Percentiles rank a stretch among this genome's conserved stretches.
phyloP scores from a whole-genome alignment of 352 stramenopile genomes.

The Phytophthora macrochlamydospora region DNA sequence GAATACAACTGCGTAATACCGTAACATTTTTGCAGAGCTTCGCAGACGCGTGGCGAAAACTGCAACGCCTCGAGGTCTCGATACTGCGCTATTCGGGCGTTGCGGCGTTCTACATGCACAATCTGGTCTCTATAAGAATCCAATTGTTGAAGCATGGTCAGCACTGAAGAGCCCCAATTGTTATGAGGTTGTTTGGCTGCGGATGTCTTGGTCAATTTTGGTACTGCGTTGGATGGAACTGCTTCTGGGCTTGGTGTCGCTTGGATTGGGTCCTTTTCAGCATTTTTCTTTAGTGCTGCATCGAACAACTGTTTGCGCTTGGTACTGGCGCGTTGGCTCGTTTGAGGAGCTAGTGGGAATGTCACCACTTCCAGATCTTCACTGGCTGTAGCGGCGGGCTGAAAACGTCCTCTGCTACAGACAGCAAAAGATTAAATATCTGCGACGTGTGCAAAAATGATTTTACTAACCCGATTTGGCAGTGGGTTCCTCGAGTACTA shows the following conservation, averaged over 20 bases:
- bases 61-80: conserved; percentile 37
- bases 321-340: conserved; percentile 55
- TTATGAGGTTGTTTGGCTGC: neutral
- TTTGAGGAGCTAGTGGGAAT: conserved; percentile 65
- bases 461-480: neutral
- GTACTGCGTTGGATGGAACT: neutral
- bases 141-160: conserved; percentile 55
- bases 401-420: conserved; percentile 48
- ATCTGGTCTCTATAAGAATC: conserved; percentile 80
- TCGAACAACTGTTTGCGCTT: conserved; percentile 68
- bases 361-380: conserved; percentile 60
- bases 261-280: conserved; percentile 1
- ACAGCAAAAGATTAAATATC: conserved; percentile 1
- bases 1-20: conserved; percentile 85
- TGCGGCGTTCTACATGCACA: conserved; percentile 74
- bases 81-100: conserved; percentile 48
- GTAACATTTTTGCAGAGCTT: conserved; percentile 50
- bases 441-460: neutral
- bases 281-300: conserved; percentile 35
- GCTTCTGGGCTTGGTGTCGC: conserved; percentile 1
- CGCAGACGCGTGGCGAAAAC: conserved; percentile 42
- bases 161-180: conserved; percentile 38
- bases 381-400: conserved; percentile 15
- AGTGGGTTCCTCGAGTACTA: conserved; percentile 36
- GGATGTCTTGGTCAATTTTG: conserved; percentile 1